A percentile compares a stretch with the other conserved stretches of the same genome.
Evolutionary conservation across 2,329 filamentous ascomycete genomes (phyloP).

Genomic region (Shiraia bambusicola): DNA sequence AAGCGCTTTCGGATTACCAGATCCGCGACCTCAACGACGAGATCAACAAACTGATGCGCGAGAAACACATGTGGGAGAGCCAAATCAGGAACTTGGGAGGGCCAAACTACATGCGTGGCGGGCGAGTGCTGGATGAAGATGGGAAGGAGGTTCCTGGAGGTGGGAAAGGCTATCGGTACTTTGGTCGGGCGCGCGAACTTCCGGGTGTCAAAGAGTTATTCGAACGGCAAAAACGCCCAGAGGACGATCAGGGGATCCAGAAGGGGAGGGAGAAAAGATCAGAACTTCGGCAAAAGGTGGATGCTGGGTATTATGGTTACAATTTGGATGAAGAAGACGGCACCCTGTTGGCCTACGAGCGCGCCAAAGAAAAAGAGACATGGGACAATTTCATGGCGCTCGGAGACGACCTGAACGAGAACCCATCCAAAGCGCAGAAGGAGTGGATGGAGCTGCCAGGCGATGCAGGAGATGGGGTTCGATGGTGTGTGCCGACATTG

Average conservation of each 20-base stretch:
- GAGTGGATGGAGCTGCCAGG: conserved; percentile 84
- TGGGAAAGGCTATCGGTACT: conserved; percentile 83
- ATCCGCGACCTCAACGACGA: conserved; percentile 98
- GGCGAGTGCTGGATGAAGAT: conserved; percentile 57
- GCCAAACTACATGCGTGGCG: conserved; percentile 89
- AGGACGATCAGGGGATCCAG: conserved; percentile 55
- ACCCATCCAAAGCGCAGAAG: conserved; percentile 28
- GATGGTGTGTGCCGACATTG: conserved; percentile 79
- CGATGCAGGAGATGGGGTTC: conserved; percentile 77
- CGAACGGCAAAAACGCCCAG: conserved; percentile 37
- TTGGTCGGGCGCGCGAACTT: conserved; percentile 83
- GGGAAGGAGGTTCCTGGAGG: conserved; percentile 61
- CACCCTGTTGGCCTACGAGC: conserved; percentile 76
- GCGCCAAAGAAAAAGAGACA: conserved; percentile 78
- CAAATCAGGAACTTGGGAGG: conserved; percentile 95
- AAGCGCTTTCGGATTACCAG: conserved; percentile 90
- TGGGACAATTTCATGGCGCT: conserved; percentile 65
- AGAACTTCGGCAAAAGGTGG: conserved; percentile 73
- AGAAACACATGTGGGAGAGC: conserved; percentile 99
- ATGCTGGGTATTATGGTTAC: conserved; percentile 95
- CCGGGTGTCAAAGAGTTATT: conserved; percentile 91
- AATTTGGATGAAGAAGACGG: conserved; percentile 90
- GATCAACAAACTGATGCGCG: conserved; percentile 98
- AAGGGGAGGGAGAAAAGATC: conserved; percentile 68
- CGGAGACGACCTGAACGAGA: conserved; percentile 48